phyloP scores from a whole-genome alignment of 306 rosid species.

The Fragaria iinumae region DNA sequence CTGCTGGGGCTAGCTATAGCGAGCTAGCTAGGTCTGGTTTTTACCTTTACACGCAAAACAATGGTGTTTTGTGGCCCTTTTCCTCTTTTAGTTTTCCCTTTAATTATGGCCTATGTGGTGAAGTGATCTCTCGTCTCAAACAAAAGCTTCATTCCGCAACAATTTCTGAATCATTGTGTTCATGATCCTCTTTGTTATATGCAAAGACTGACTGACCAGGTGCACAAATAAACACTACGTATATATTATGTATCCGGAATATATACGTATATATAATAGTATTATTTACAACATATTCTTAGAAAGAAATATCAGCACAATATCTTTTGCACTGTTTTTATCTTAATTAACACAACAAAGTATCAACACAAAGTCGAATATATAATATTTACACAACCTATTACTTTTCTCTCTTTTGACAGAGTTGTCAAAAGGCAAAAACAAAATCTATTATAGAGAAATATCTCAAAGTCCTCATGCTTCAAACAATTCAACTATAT shows the following conservation, averaged over 20 bases:
- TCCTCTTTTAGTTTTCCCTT: conserved; percentile 23
- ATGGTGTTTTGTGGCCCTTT: conserved; percentile 25
- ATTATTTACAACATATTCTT: background rate
- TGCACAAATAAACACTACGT: background rate
- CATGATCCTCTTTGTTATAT: conserved; percentile 11
- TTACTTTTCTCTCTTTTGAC: conserved; percentile 1
- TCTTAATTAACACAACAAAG: background rate
- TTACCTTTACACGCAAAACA: conserved; percentile 72
- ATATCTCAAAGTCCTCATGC: background rate
- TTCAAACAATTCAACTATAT: background rate
- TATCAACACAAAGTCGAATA: background rate
- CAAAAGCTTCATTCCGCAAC: conserved; percentile 30
- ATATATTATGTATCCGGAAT: background rate
- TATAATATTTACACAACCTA: background rate
- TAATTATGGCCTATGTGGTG: conserved; percentile 40
- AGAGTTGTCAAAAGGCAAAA: background rate
- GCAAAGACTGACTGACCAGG: background rate
- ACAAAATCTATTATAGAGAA: background rate
- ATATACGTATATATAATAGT: background rate
- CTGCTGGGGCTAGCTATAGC: conserved; percentile 17
- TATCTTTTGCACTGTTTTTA: background rate
- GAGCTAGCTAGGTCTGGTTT: conserved; percentile 23
- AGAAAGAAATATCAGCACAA: background rate
- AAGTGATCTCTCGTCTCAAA: conserved; percentile 36
- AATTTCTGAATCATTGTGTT: conserved; percentile 49